phyloP scores from a whole-genome alignment of 208 protist species.

The Acanthamoeba royreba region DNA sequence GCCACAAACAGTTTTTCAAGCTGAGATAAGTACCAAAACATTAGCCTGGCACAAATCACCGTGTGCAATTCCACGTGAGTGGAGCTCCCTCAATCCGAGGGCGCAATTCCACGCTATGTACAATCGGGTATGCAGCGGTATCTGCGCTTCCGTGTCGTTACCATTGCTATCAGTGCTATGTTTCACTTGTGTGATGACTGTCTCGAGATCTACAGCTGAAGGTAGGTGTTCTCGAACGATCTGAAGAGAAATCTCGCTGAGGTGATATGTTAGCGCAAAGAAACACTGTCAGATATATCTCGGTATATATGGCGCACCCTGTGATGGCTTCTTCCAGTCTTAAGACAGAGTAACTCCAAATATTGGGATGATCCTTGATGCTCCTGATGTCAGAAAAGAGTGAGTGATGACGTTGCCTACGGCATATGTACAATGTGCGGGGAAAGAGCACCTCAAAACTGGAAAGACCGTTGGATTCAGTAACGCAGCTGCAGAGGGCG shows the following conservation, averaged over 20 bases:
- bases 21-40: not conserved
- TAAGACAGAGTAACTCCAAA: not conserved
- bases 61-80: not conserved
- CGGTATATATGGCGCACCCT: not conserved
- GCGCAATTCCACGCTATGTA: slow-evolving; percentile 23
- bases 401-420: no score
- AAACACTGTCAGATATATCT: not conserved
- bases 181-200: not conserved
- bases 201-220: not conserved
- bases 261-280: not conserved
- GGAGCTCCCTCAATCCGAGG: not conserved
- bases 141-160: not conserved
- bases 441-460: not conserved
- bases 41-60: slow-evolving; percentile 5
- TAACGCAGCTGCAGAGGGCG: not conserved
- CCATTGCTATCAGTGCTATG: not conserved
- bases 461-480: not conserved
- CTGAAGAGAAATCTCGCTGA: not conserved
- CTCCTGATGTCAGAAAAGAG: not conserved
- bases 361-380: not conserved
- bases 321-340: not conserved
- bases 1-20: not conserved
- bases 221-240: not conserved
- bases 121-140: not conserved
- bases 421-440: no score